Percentiles rank a stretch among this genome's conserved stretches.
Evolutionary conservation across 2,329 filamentous ascomycete genomes (phyloP).

Genomic region (Juglanconis sp.): DNA sequence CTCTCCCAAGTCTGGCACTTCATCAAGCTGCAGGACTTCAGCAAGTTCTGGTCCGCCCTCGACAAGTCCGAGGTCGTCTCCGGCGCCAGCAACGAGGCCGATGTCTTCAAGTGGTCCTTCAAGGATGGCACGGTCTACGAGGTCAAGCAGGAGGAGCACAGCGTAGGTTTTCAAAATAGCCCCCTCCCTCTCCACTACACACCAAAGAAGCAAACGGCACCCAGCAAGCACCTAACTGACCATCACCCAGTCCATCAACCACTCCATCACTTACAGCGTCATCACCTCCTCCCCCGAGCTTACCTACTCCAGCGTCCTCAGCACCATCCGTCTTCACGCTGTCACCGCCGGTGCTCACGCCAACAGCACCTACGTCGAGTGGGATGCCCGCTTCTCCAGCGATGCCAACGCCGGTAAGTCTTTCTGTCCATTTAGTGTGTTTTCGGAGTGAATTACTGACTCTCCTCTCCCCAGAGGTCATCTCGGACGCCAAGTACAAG

Average conservation of each 20-base stretch:
- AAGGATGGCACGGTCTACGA: slow-evolving; percentile 66
- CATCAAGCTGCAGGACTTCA: slow-evolving; percentile 70
- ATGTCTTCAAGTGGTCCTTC: slow-evolving; percentile 68
- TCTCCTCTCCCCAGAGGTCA: slow-evolving; percentile 51
- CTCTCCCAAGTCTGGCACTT: slow-evolving; percentile 69
- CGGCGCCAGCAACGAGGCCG: slow-evolving; percentile 59
- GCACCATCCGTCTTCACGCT: slow-evolving; percentile 62
- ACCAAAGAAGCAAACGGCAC: too few relatives aligned
- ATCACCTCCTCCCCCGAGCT: slow-evolving; percentile 65
- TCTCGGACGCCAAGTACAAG: slow-evolving; percentile 75
- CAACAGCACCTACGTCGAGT: slow-evolving; percentile 65
- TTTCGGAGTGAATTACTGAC: slow-evolving; percentile 15
- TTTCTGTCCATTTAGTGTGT: background rate
- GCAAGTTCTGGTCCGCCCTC: slow-evolving; percentile 64
- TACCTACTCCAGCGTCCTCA: slow-evolving; percentile 63
- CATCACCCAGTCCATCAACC: slow-evolving; percentile 57
- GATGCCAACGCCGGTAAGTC: slow-evolving; percentile 65
- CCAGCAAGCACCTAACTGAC: background rate
- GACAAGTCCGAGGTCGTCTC: slow-evolving; percentile 57
- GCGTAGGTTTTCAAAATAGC: slow-evolving; percentile 40
- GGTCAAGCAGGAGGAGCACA: slow-evolving; percentile 75
- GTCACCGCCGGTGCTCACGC: slow-evolving; percentile 65
- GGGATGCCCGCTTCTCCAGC: slow-evolving; percentile 67
- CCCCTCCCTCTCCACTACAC: background rate
- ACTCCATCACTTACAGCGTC: slow-evolving; percentile 72